phyloP scores from a whole-genome alignment of 1,284 basidiomycete species.

The Pseudozyma flocculosa region DNA sequence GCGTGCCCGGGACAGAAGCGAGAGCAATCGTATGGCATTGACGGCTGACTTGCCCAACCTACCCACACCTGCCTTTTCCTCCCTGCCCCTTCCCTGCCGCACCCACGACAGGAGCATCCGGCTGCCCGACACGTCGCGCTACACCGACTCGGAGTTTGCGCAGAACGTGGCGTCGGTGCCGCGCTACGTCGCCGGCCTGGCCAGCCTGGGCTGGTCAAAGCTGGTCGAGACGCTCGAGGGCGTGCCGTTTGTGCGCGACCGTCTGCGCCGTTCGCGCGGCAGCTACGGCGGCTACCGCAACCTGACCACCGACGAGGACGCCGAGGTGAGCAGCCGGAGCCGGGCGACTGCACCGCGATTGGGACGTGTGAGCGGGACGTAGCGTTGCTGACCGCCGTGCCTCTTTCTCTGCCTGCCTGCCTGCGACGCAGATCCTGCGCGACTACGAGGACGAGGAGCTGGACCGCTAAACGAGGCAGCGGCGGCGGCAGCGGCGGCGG shows the following conservation, averaged over 20 bases:
- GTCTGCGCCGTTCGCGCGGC: constrained; percentile 16
- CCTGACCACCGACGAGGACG: constrained; percentile 52
- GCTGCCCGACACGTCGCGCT: constrained; percentile 39
- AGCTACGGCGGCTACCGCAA: constrained; percentile 50
- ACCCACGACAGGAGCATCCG: constrained; percentile 10
- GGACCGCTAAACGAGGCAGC: constrained; percentile 25
- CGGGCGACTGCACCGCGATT: too few relatives aligned
- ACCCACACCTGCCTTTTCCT: too few relatives aligned
- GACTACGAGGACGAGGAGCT: constrained; percentile 53
- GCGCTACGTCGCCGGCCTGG: constrained; percentile 29
- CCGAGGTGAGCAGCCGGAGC: constrained; percentile 22
- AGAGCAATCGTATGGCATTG: too few relatives aligned
- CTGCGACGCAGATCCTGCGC: constrained; percentile 29
- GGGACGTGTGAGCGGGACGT: too few relatives aligned
- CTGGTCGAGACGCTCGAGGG: constrained; percentile 28
- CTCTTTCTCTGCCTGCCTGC: background rate
- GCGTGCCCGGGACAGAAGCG: too few relatives aligned
- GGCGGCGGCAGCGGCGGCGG: too few relatives aligned
- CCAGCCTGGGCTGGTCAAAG: constrained; percentile 22
- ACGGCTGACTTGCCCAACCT: too few relatives aligned
- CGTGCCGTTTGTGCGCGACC: constrained; percentile 28
- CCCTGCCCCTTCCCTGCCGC: background rate
- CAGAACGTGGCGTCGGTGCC: constrained; percentile 60
- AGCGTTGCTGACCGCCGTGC: background rate
- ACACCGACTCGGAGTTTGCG: constrained; percentile 68